Percentiles rank a stretch among this genome's conserved stretches.
Evolutionary conservation across 208 protist species (phyloP).

Genomic region (Phytomonas serpens): DNA sequence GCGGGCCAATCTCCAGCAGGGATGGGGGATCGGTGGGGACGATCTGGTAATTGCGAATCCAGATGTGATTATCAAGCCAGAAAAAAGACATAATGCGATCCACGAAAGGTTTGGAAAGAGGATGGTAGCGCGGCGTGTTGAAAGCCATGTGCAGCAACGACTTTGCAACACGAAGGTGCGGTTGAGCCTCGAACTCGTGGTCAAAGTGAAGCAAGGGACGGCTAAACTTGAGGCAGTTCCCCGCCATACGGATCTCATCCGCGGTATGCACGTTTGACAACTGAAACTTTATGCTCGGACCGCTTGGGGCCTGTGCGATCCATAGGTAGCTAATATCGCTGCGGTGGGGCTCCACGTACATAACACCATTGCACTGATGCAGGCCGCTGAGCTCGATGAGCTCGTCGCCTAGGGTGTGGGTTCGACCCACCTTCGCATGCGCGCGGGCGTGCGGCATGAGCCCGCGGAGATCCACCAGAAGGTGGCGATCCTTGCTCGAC

Average conservation of each 20-base stretch:
- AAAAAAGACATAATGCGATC: conserved; percentile 97
- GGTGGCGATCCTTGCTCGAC: conserved; percentile 86
- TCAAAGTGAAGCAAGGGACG: conserved; percentile 97
- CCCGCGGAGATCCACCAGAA: conserved; percentile 88
- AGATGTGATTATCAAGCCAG: conserved; percentile 95
- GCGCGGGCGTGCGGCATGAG: conserved; percentile 94
- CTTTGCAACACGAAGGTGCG: conserved; percentile 91
- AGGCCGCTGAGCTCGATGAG: conserved; percentile 88
- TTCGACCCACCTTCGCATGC: conserved; percentile 85
- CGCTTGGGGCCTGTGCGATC: conserved; percentile 87
- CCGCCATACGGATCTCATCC: conserved; percentile 96
- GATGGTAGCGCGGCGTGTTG: conserved; percentile 93
- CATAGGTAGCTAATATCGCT: conserved; percentile 92
- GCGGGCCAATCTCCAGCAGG: conserved; percentile 96
- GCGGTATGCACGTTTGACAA: conserved; percentile 96
- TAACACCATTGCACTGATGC: conserved; percentile 89
- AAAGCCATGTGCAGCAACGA: conserved; percentile 96
- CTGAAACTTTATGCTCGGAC: conserved; percentile 94
- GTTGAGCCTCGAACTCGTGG: conserved; percentile 89
- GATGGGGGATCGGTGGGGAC: conserved; percentile 34
- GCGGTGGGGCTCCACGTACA: conserved; percentile 91
- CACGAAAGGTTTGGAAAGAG: conserved; percentile 97
- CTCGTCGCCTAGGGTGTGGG: conserved; percentile 51
- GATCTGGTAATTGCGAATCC: conserved; percentile 99
- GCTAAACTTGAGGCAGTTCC: conserved; percentile 97